Evolutionary conservation across 2,329 filamentous ascomycete species (phyloP), one percentile per base, ranked within the genome.

Genomic region (Talaromyces albobiverticillius): DNA sequence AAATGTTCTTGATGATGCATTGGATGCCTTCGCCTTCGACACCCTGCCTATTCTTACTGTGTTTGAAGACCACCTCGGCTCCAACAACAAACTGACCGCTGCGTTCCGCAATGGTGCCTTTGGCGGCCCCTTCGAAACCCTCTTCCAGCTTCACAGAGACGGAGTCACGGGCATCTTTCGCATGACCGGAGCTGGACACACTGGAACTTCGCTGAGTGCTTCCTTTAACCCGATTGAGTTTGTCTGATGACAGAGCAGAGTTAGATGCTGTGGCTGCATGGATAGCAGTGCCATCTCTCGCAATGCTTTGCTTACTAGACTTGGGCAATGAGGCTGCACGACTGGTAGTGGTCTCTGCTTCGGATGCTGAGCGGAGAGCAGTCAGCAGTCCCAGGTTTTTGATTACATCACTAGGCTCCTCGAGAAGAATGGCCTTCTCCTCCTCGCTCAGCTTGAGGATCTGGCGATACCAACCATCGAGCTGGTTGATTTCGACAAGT

Each of bases 1-100:
- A 79, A 13, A 93, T 86, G 50, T 83, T 82, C 57, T 88, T 87
- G 49, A 93, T 89, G 56, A 88, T 87, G 48, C 89, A 89, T 46
- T 92, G 82, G 53, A 92, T 92, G 79, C 76, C 75, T 56, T 76
- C 76, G 20, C 77, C 78, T 61, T 80, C 77, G 3, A 75, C 71
- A n/a, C 75, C 76, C 56, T 76, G 72, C 55, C 75, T 72, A 57
- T 78, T 78, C 58, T 79, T 78, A 59, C 73, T 76, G 53, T 78
- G 76, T 55, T 77, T 78, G 62, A 76, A 79, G 26, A 78, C 77
- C 8, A 79, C 77, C 60, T 79, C 75, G 13, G 75, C 73, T 5
- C 76, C 76, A n/a, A 77, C 62, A 23, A 70, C 65, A 3, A 79
- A 65, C 25, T 71, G 68, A 3, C 74, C 75, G 55, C 64, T 71